These are phyloP conservation scores for Gamarada debralockiae DNA, from an alignment of 495 filamentous ascomycete species.

Conservation along the genomic window DNA sequence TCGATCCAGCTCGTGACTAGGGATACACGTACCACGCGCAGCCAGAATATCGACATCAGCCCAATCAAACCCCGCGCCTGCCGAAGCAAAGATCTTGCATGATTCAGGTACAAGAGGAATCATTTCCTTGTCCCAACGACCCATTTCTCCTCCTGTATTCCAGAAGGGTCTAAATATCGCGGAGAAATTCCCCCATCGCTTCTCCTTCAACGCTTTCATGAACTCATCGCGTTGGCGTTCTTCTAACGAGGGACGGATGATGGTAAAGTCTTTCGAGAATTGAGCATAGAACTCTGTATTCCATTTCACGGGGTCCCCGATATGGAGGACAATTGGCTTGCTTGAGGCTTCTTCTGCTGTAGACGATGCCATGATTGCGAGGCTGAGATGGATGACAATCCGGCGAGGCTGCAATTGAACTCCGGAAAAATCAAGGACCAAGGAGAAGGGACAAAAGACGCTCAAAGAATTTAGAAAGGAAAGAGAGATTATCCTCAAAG, in stretches of 20 bases:
- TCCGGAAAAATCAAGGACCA: background rate
- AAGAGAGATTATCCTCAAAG: background rate
- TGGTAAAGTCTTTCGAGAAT: constrained; percentile 52
- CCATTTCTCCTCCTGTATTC: constrained; percentile 78
- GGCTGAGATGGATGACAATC: constrained; percentile 1
- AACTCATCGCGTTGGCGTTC: constrained; percentile 55
- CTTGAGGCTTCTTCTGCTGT: background rate
- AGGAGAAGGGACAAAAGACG: background rate
- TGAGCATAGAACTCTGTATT: constrained; percentile 54
- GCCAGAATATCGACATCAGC: constrained; percentile 66
- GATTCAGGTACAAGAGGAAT: constrained; percentile 59
- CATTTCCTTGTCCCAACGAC: constrained; percentile 68
- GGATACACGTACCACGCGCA: constrained; percentile 50
- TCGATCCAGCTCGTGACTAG: background rate
- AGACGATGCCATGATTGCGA: constrained; percentile 1
- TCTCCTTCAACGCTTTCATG: constrained; percentile 56
- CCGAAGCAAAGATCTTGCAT: constrained; percentile 66
- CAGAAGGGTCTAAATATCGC: constrained; percentile 76
- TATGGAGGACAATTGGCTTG: constrained; percentile 52
- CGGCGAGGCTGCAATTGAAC: background rate
- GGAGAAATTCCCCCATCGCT: constrained; percentile 65
- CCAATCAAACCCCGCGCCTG: constrained; percentile 77
- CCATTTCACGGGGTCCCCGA: constrained; percentile 67
- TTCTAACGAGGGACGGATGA: constrained; percentile 49
- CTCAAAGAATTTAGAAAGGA: background rate